Evolutionary conservation across 1,284 basidiomycete genomes (phyloP).

Genomic region (Ganoderma meredithae): DNA sequence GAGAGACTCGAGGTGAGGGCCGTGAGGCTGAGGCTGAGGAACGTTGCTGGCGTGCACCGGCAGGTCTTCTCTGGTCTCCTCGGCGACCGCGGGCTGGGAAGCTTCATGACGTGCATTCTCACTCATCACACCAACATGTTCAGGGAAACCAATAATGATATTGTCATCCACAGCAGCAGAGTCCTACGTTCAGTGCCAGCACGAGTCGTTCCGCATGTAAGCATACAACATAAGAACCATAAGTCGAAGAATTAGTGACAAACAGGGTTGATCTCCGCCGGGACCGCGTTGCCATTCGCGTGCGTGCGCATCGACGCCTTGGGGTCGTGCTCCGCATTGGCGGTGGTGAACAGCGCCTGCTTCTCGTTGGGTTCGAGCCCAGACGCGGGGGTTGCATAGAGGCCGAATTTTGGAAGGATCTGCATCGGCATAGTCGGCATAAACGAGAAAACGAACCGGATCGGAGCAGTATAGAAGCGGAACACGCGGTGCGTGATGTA

Average conservation of each 20-base stretch:
- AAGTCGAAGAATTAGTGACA: slow-evolving; percentile 54
- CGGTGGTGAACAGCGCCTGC: slow-evolving; percentile 14
- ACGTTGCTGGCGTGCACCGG: not conserved
- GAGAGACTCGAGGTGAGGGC: slow-evolving; percentile 10
- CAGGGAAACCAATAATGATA: slow-evolving; percentile 29
- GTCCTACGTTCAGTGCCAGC: slow-evolving; percentile 55
- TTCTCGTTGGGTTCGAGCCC: slow-evolving; percentile 25
- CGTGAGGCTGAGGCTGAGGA: not conserved
- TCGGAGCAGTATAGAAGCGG: slow-evolving; percentile 40
- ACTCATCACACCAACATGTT: slow-evolving; percentile 16
- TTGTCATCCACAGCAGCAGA: slow-evolving; percentile 41
- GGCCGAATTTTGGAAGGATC: slow-evolving; percentile 27
- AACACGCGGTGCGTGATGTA: slow-evolving; percentile 40
- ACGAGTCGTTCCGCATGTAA: slow-evolving; percentile 51
- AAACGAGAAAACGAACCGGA: slow-evolving; percentile 43
- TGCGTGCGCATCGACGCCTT: slow-evolving; percentile 14
- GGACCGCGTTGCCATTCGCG: slow-evolving; percentile 31
- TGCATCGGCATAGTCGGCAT: slow-evolving; percentile 31
- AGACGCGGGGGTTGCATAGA: slow-evolving; percentile 15
- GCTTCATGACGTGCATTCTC: slow-evolving; percentile 11
- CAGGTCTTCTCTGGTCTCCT: not conserved
- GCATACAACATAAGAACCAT: slow-evolving; percentile 45
- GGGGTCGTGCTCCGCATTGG: slow-evolving; percentile 27
- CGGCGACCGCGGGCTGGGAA: not conserved
- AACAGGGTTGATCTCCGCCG: slow-evolving; percentile 51